Evolutionary conservation across 2,329 filamentous ascomycete genomes (phyloP).

Genomic region (Hypoxylon sp.): DNA sequence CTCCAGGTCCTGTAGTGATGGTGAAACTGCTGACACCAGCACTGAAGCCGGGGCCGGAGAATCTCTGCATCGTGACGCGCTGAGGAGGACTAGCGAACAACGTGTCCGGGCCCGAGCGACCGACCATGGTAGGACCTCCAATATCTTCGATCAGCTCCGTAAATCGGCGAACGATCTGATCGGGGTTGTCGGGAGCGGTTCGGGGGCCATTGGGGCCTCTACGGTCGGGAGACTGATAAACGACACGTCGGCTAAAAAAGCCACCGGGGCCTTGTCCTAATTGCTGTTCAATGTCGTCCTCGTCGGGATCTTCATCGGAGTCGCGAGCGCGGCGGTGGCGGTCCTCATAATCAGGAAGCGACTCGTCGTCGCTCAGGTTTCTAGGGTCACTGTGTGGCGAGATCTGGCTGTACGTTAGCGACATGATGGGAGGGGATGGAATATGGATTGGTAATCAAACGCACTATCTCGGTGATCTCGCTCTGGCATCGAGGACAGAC

Average conservation of each 20-base stretch:
- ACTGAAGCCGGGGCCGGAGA: constrained; percentile 47
- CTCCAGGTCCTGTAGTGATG: constrained; percentile 51
- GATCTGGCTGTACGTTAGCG: constrained; percentile 53
- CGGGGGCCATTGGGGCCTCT: constrained; percentile 24
- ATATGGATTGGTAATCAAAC: constrained; percentile 44
- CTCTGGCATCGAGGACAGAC: constrained; percentile 79
- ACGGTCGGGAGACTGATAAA: constrained; percentile 39
- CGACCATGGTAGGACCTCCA: constrained; percentile 34
- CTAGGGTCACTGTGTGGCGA: constrained; percentile 70
- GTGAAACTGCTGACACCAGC: constrained; percentile 59
- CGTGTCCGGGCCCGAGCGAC: constrained; percentile 40
- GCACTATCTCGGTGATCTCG: constrained; percentile 87
- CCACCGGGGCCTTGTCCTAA: constrained; percentile 51
- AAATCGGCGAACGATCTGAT: constrained; percentile 51
- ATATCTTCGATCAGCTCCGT: constrained; percentile 46
- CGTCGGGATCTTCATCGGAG: constrained; percentile 64
- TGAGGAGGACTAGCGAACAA: constrained; percentile 34
- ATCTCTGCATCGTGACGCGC: constrained; percentile 45
- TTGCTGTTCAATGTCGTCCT: constrained; percentile 65
- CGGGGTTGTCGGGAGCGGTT: constrained; percentile 35
- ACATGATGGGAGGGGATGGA: not conserved
- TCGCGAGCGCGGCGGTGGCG: constrained; percentile 37
- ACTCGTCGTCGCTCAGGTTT: constrained; percentile 43
- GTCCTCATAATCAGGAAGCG: constrained; percentile 42
- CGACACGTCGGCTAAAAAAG: constrained; percentile 51